Evolutionary conservation across 257 asterid genomes (phyloP).

Genomic region (Salvia splendens): DNA sequence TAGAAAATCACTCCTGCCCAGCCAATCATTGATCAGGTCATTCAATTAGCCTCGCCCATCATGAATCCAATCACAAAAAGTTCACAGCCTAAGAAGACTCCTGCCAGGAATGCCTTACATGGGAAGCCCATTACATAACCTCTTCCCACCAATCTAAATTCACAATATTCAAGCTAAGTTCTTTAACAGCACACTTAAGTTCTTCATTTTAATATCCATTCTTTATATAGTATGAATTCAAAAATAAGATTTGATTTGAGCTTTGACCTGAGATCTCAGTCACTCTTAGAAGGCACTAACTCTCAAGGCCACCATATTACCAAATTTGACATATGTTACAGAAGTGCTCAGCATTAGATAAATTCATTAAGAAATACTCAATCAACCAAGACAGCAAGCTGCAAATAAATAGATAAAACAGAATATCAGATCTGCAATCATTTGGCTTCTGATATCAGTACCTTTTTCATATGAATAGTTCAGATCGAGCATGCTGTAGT

Average conservation of each 20-base stretch:
- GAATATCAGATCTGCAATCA: slow-evolving; percentile 23
- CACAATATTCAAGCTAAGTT: not conserved
- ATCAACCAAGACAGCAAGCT: slow-evolving; percentile 25
- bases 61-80: not conserved
- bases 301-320: slow-evolving; percentile 21
- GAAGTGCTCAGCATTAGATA: slow-evolving; percentile 20
- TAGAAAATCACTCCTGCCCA: slow-evolving; percentile 11
- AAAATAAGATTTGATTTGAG: slow-evolving; percentile 19
- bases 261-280: slow-evolving; percentile 15
- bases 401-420: slow-evolving; percentile 16
- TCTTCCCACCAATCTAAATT: slow-evolving; percentile 7
- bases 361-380: not conserved
- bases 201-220: not conserved
- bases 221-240: not conserved
- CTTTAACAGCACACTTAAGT: not conserved
- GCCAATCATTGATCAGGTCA: not conserved
- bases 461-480: slow-evolving; percentile 9
- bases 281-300: slow-evolving; percentile 19
- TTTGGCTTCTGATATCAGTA: slow-evolving; percentile 24
- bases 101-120: too few relatives aligned
- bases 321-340: slow-evolving; percentile 14
- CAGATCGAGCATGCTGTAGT: slow-evolving; percentile 24
- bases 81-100: not conserved
- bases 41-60: not conserved
- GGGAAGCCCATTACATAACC: slow-evolving; percentile 20